Conservation (phyloP, 306 rosid genomes). For the Sicyos baderoa region DNA sequence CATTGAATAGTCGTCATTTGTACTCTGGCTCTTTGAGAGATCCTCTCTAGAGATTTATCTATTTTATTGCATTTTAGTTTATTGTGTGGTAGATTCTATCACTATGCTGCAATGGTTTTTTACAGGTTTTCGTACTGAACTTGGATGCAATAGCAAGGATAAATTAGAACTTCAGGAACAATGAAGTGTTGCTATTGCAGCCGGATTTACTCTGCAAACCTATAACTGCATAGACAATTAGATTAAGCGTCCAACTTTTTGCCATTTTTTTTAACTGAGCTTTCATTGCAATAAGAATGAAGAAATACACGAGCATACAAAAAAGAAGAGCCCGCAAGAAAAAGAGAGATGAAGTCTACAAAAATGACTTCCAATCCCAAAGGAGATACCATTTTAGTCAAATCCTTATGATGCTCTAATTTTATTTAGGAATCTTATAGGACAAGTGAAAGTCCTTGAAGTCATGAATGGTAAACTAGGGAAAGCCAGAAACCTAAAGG, state of each 20-base stretch:
- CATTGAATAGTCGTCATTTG: no score
- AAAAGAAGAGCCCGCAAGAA: no score
- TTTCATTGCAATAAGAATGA: no score
- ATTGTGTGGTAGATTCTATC: no score
- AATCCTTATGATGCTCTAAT: neutral
- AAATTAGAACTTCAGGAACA: neutral
- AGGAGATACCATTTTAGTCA: neutral
- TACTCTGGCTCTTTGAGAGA: no score
- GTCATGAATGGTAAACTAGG: neutral
- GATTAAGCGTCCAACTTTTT: neutral
- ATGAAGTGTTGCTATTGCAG: neutral
- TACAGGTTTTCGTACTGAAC: neutral
- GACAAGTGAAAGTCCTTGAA: neutral
- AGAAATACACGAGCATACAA: no score
- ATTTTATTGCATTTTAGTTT: no score
- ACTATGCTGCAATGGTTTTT: neutral
- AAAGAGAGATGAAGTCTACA: no score
- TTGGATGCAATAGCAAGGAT: constrained; percentile 1
- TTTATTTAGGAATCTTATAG: neutral
- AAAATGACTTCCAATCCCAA: no score
- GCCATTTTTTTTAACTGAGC: no score
- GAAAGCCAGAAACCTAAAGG: no score
- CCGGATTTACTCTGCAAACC: neutral
- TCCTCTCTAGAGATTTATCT: no score
- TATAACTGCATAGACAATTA: neutral